A percentile compares a stretch with the other conserved stretches of the same genome.
These are phyloP conservation scores for Udeniomyces megalosporus DNA, from an alignment of 768 basidiomycete species.

Conservation along the genomic window DNA sequence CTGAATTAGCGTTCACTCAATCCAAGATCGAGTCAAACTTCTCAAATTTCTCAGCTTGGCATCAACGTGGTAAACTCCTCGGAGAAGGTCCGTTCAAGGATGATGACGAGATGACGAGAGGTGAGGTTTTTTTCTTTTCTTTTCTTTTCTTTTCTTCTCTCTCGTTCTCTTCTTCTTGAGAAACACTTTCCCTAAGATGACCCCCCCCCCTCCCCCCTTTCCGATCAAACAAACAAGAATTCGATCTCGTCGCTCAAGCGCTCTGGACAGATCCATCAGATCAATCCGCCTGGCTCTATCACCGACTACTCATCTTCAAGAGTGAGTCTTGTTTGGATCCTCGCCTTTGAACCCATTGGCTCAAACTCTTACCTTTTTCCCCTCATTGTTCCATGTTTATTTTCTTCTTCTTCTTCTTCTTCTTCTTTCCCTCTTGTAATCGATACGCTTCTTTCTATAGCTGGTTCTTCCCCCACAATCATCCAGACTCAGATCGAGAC, in stretches of 20 bases:
- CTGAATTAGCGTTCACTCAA: conserved; percentile 68
- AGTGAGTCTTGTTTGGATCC: conserved; percentile 34
- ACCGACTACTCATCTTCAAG: conserved; percentile 82
- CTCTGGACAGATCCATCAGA: conserved; percentile 93
- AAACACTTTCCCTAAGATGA: background rate
- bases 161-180: background rate
- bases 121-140: conserved; percentile 36
- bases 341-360: too few relatives aligned
- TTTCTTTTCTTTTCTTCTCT: background rate
- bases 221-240: conserved; percentile 41
- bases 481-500: conserved; percentile 57
- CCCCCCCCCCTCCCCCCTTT: too few relatives aligned
- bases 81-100: conserved; percentile 24
- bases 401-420: background rate
- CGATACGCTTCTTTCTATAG: conserved; percentile 32
- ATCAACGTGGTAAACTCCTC: conserved; percentile 65
- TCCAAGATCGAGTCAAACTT: conserved; percentile 86
- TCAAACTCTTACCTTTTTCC: background rate
- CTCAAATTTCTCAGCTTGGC: conserved; percentile 98
- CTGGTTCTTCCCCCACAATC: conserved; percentile 36
- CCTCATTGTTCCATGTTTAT: background rate
- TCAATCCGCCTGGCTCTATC: conserved; percentile 96
- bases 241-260: conserved; percentile 79
- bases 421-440: background rate
- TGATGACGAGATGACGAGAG: conserved; percentile 43